Conservation (phyloP, 2,329 filamentous ascomycete genomes). For the Didymella arachidicola region DNA sequence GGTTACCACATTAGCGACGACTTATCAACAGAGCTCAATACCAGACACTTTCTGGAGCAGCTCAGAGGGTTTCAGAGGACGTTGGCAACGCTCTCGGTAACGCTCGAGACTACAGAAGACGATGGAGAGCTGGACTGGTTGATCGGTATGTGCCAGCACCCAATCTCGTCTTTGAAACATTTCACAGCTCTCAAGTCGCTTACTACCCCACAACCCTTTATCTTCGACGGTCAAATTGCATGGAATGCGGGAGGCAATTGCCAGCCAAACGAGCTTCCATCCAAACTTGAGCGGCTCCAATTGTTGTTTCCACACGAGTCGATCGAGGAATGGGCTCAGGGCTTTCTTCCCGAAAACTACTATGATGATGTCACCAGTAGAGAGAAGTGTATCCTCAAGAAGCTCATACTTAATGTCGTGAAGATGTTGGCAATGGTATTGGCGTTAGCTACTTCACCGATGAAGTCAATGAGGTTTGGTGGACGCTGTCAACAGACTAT, state of each 20-base stretch:
- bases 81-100: slow-evolving; percentile 25
- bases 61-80: slow-evolving; percentile 19
- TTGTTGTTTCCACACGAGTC: slow-evolving; percentile 25
- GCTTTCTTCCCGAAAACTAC: slow-evolving; percentile 8
- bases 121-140: slow-evolving; percentile 27
- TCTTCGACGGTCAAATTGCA: slow-evolving; percentile 9
- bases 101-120: slow-evolving; percentile 24
- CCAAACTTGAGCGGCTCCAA: slow-evolving; percentile 26
- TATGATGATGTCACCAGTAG: not conserved
- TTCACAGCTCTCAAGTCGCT: slow-evolving; percentile 25
- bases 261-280: slow-evolving; percentile 22
- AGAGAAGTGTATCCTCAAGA: slow-evolving; percentile 1
- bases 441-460: slow-evolving; percentile 16
- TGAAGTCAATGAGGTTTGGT: slow-evolving; percentile 19
- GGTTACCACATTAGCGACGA: slow-evolving; percentile 27
- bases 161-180: slow-evolving; percentile 16
- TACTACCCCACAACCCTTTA: slow-evolving; percentile 27
- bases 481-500: slow-evolving; percentile 1
- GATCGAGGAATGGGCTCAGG: slow-evolving; percentile 20
- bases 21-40: slow-evolving; percentile 20
- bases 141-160: slow-evolving; percentile 19
- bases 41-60: slow-evolving; percentile 29
- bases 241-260: not conserved
- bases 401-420: slow-evolving; percentile 26
- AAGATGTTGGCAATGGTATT: slow-evolving; percentile 18